Base-by-base conservation (phyloP, 176 grass and related monocot species). In the Juncus inflexus region DNA sequence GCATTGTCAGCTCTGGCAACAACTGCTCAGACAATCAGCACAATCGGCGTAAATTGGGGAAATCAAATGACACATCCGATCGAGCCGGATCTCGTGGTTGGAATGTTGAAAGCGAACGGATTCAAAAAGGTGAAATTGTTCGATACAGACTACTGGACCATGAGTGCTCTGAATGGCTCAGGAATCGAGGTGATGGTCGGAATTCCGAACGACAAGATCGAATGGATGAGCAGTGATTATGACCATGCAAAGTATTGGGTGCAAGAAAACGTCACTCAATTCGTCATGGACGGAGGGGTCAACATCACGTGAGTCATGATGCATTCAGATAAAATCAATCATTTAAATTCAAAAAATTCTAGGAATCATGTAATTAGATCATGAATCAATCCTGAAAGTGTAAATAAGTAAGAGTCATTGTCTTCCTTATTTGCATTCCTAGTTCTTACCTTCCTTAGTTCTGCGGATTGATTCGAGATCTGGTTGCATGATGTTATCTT, bases 31-130 rank as follows among this genome's bases (percentile, higher is more conserved):
- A 42, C 36, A 35, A 13, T 50, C 39, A 67, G 69, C 3, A 80
- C 81, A n/a, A 61, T 95, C 0, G 82, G 85, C 15, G 82, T 95
- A 61, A 95, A 95, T 75, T 95, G 90, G 90, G 90, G 85, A n/a
- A 85, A 77, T 42, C 90, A 89, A 64, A 43, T 66, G 7, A 83
- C 85, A 43, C 90, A 95, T 69, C 85, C 79, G 52, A 78, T 95
- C 40, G 42, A 50, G 0, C 82, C 85, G 1, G 3, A 42, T 9
- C 72, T 74, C 0, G 82, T 80, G 37, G 85, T 95, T 14, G 74
- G 75, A 62, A 83, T 95, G 90, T 73, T 95, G 11, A 95, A 86
- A 64, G 79, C 57, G 47, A 95, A 94, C 55, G 65, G 85, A 12
- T 78, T 95, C 51, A 14, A 37, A 5, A 80, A 77, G 60, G 90